Percentiles rank a stretch among this genome's conserved stretches.
Evolutionary conservation across 2,329 filamentous ascomycete species (phyloP).

Genomic region (Mollisiaceae sp.): DNA sequence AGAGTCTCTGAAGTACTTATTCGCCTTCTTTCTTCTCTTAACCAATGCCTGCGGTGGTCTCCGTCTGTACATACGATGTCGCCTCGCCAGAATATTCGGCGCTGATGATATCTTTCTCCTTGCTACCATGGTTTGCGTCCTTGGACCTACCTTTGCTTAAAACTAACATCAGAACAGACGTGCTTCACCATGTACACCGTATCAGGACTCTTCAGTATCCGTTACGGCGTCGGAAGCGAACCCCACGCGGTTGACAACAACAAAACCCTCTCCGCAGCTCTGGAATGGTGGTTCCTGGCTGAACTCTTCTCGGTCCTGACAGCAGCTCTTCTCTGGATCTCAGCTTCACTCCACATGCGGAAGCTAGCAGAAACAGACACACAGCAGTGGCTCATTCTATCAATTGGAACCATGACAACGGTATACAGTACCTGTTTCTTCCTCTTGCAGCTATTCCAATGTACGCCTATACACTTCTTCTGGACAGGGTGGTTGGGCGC

Average conservation of each 20-base stretch:
- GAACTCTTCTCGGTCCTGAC: conserved; percentile 46
- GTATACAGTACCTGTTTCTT: conserved; percentile 48
- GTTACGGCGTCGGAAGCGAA: conserved; percentile 14
- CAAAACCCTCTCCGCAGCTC: conserved; percentile 11
- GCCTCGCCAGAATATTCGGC: conserved; percentile 1
- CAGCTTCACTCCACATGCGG: conserved; percentile 43
- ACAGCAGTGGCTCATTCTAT: conserved; percentile 35
- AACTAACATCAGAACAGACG: not conserved
- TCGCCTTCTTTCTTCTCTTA: conserved; percentile 2
- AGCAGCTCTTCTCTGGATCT: conserved; percentile 47
- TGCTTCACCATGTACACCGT: conserved; percentile 15
- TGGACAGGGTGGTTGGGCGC: conserved; percentile 49
- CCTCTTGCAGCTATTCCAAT: conserved; percentile 55
- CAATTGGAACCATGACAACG: conserved; percentile 44
- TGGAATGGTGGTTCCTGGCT: conserved; percentile 22
- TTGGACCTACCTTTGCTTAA: not conserved
- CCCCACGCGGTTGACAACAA: not conserved
- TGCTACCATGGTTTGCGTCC: conserved; percentile 10
- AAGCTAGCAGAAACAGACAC: conserved; percentile 32
- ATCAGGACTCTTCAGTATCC: conserved; percentile 9
- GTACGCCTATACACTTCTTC: conserved; percentile 53
- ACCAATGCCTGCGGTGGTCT: not conserved
- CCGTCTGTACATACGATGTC: conserved; percentile 9
- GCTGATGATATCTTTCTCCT: conserved; percentile 22
- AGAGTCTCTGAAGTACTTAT: conserved; percentile 1